phyloP scores from a whole-genome alignment of 441 rosid species.

The Sinapis alba region DNA sequence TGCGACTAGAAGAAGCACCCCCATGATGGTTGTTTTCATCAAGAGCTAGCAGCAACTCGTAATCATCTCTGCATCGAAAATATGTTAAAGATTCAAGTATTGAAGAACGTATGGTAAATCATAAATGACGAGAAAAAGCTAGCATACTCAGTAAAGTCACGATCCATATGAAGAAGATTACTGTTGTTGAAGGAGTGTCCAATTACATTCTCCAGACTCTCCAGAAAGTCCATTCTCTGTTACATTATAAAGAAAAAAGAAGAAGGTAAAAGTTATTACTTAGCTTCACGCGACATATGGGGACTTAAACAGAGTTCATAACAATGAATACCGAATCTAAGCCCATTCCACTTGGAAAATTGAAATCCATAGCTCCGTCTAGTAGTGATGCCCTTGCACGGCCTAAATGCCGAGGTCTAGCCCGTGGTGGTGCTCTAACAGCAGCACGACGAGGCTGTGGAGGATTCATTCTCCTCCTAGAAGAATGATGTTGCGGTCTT shows the following conservation, averaged over 20 bases:
- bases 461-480: conserved; percentile 55
- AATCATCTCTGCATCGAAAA: conserved; percentile 70
- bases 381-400: conserved; percentile 44
- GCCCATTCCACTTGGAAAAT: conserved; percentile 68
- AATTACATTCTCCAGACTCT: conserved; percentile 68
- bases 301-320: neutral
- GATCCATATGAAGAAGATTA: conserved; percentile 56
- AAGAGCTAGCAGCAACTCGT: conserved; percentile 88
- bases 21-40: conserved; percentile 68
- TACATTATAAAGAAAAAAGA: conserved; percentile 6
- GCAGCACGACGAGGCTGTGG: conserved; percentile 47
- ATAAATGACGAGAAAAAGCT: neutral
- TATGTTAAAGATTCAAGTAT: conserved; percentile 6
- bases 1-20: conserved; percentile 71
- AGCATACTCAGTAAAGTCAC: conserved; percentile 86
- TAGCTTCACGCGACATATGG: neutral
- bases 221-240: conserved; percentile 81
- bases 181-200: conserved; percentile 49
- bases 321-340: conserved; percentile 57
- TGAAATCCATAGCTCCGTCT: conserved; percentile 48
- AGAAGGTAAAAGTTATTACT: neutral
- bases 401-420: conserved; percentile 54
- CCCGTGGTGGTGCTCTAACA: conserved; percentile 45
- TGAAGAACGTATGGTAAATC: neutral
- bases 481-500: conserved; percentile 45